A percentile compares a stretch with the other conserved stretches of the same genome.
Evolutionary conservation across 768 basidiomycete genomes (phyloP).

Genomic region (Lentinula detonsa): DNA sequence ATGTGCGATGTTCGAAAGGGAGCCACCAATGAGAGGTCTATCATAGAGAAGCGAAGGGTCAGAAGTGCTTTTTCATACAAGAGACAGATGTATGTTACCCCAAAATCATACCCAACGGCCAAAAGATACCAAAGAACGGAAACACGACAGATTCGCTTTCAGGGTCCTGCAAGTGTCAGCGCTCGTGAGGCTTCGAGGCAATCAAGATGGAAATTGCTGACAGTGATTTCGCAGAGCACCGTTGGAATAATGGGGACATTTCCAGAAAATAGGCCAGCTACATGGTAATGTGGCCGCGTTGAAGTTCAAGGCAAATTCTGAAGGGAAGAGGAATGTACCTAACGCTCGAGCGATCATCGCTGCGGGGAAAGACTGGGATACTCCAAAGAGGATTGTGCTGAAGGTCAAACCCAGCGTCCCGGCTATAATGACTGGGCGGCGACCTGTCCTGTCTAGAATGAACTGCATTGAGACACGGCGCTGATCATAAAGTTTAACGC

Average conservation of each 20-base stretch:
- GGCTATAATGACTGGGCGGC: slow-evolving; percentile 54
- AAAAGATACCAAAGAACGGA: slow-evolving; percentile 53
- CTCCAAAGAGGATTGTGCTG: slow-evolving; percentile 50
- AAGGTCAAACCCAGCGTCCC: slow-evolving; percentile 45
- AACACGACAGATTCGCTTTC: slow-evolving; percentile 51
- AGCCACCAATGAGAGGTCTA: slow-evolving; percentile 60
- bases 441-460: slow-evolving; percentile 47
- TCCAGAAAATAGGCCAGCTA: slow-evolving; percentile 60
- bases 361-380: slow-evolving; percentile 43
- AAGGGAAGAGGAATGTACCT: slow-evolving; percentile 23
- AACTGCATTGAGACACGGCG: slow-evolving; percentile 1
- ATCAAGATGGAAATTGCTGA: slow-evolving; percentile 29
- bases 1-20: slow-evolving; percentile 48
- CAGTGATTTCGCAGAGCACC: slow-evolving; percentile 59
- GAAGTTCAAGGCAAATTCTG: neutral
- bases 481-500: neutral
- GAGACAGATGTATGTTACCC: slow-evolving; percentile 28
- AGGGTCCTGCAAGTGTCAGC: neutral
- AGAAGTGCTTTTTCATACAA: neutral
- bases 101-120: slow-evolving; percentile 54
- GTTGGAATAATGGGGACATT: slow-evolving; percentile 61
- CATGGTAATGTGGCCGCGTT: neutral
- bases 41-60: neutral
- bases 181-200: neutral
- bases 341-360: slow-evolving; percentile 47